Evolutionary conservation across 2,329 filamentous ascomycete genomes (phyloP).

Genomic region (Fusarium pseudocircinatum): DNA sequence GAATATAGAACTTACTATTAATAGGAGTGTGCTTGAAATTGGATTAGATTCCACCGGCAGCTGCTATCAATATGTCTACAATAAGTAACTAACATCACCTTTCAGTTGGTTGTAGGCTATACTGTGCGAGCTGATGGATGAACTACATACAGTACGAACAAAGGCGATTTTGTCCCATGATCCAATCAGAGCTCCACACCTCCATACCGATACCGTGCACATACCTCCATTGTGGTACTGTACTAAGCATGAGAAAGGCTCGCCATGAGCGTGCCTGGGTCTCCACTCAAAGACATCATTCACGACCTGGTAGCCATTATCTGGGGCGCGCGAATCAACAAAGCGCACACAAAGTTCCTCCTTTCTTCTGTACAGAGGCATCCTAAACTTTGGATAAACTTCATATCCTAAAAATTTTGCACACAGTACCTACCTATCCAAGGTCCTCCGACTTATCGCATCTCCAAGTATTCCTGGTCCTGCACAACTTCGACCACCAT

Average conservation of each 20-base stretch:
- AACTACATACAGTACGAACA: neutral
- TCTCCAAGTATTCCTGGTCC: neutral
- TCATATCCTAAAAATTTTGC: neutral
- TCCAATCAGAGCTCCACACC: neutral
- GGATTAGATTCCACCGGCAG: neutral
- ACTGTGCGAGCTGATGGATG: neutral
- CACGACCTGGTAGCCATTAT: constrained; percentile 4
- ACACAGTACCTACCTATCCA: neutral
- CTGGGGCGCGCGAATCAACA: neutral
- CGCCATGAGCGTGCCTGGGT: neutral
- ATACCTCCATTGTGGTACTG: neutral
- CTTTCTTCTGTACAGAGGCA: neutral
- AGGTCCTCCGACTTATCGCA: neutral
- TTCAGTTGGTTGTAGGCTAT: neutral
- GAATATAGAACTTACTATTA: neutral
- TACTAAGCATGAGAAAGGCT: neutral
- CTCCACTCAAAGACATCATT: constrained; percentile 2
- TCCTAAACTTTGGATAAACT: neutral
- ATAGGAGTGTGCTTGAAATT: no score
- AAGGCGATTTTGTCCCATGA: neutral
- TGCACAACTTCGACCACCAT: constrained; percentile 32
- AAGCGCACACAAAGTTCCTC: neutral
- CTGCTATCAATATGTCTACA: neutral
- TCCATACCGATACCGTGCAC: neutral
- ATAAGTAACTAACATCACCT: neutral